A percentile compares a stretch with the other conserved stretches of the same genome.
phyloP scores from a whole-genome alignment of 139 green algal genomes.

The Haematococcus lacustris region DNA sequence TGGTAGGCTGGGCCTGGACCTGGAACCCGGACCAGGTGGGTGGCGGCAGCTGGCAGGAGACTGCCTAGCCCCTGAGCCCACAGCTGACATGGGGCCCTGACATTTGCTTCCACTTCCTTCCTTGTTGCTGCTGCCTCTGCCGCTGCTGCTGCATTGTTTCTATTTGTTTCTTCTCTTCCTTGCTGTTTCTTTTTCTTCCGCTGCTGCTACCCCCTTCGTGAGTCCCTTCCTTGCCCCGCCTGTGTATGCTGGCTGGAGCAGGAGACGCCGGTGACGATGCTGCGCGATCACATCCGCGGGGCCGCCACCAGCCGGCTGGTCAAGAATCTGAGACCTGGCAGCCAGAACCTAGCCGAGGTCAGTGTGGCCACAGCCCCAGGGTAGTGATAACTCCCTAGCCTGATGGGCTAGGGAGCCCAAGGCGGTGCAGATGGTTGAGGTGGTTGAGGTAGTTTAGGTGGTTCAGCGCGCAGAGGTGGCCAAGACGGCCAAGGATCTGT shows the following conservation, averaged over 20 bases:
- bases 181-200: neutral
- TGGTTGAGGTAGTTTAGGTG: no score
- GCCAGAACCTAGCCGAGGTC: no score
- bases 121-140: neutral
- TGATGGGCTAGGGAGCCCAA: no score
- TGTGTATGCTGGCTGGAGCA: neutral
- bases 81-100: slow-evolving; percentile 6
- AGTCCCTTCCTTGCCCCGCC: neutral
- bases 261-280: slow-evolving; percentile 5
- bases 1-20: slow-evolving; percentile 31
- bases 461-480: no score
- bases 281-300: slow-evolving; percentile 1
- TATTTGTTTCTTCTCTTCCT: neutral
- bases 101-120: neutral
- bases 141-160: neutral
- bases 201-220: neutral
- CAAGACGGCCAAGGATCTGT: no score
- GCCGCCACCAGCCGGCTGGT: slow-evolving; percentile 1
- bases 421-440: no score
- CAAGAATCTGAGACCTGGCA: no score
- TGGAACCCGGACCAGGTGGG: slow-evolving; percentile 18
- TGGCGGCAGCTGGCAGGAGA: no score
- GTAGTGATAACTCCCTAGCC: no score
- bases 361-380: no score
- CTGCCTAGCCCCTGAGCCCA: no score